Evolutionary conservation across 805 yeast genomes (phyloP), one percentile per base, ranked within the genome.

Genomic region (Metschnikowia santaceciliae): DNA sequence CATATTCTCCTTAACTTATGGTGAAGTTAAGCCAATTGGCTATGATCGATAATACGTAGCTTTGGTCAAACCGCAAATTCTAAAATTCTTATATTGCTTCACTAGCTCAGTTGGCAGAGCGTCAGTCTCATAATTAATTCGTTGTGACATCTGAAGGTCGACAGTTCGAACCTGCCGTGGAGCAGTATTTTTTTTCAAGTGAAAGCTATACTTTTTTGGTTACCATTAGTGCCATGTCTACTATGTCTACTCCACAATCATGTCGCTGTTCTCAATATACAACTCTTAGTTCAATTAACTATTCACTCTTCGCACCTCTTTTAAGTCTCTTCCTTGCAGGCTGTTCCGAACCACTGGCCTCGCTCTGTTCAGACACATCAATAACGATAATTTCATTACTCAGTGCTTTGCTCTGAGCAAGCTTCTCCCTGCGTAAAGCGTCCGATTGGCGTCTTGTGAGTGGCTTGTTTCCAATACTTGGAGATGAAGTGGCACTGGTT

Each of bases 91-190:
- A 39, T 38, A 48, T 32, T 47, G 60, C 59, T 55, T 57, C 59
- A 53, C 60, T 26, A 57, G 60, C 60, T 55, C 60, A 55, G 61
- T 57, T 50, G 61, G 61, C 53, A 57, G 59, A 57, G 61, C 61
- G 59, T 57, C 61, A 55, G 59, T 57, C 59, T 57, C 59, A 55
- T 57, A 55, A 37, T 45, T 20, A n/a, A n/a, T n/a, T 5, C 22
- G 26, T 59, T 63, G 71, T 66, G 74, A 50, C 33, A 69, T 70
- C 75, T 69, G 73, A 68, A 70, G 74, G 72, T 70, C 73, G 75
- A 69, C 72, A 70, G 75, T 70, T 70, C 75, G 75, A 70, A 62
- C 73, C 74, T 70, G 72, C 74, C 75, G 71, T 65, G 73, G 70
- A 69, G 75, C 75, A 70, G 49, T 55, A 55, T 39, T 54, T 59